Evolutionary conservation across 805 yeast species (phyloP).

Genomic region (Sporopachydermia quercuum): DNA sequence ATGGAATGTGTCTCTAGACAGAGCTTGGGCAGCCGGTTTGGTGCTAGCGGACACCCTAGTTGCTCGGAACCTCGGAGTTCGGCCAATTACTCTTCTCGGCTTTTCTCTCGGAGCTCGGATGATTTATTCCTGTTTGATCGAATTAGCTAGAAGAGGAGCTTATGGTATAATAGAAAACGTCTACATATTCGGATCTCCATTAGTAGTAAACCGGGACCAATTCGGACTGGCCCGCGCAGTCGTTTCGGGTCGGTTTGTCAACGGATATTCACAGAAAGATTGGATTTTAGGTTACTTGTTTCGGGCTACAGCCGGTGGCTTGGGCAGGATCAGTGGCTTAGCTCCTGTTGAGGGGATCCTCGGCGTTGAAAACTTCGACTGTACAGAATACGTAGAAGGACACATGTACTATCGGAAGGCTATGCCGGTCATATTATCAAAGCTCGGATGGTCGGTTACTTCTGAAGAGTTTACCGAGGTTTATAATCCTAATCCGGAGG

Average conservation of each 20-base stretch:
- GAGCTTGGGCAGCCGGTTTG: constrained; percentile 94
- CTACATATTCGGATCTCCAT: constrained; percentile 75
- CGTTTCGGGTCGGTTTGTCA: constrained; percentile 79
- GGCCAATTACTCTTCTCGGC: constrained; percentile 88
- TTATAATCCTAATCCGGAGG: constrained; percentile 89
- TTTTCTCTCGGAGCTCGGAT: constrained; percentile 89
- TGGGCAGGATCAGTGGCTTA: constrained; percentile 81
- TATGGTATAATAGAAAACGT: constrained; percentile 84
- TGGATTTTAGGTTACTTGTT: constrained; percentile 94
- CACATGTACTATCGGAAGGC: constrained; percentile 96
- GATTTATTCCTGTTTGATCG: constrained; percentile 77
- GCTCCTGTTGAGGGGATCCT: constrained; percentile 52
- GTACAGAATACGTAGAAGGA: constrained; percentile 78
- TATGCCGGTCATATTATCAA: constrained; percentile 66
- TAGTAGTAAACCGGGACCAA: constrained; percentile 66
- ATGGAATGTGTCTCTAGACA: constrained; percentile 91
- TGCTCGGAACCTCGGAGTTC: constrained; percentile 74
- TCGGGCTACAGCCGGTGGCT: constrained; percentile 91
- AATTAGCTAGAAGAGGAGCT: constrained; percentile 74
- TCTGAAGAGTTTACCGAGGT: constrained; percentile 90
- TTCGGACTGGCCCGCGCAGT: constrained; percentile 66
- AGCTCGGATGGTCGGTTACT: constrained; percentile 64
- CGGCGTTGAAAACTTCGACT: constrained; percentile 73
- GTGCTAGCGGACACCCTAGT: constrained; percentile 84
- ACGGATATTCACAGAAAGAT: constrained; percentile 83